Percentiles rank a stretch among this genome's conserved stretches.
phyloP scores from a whole-genome alignment of 2,329 filamentous ascomycete species.

The Grosmannia clavigera region DNA sequence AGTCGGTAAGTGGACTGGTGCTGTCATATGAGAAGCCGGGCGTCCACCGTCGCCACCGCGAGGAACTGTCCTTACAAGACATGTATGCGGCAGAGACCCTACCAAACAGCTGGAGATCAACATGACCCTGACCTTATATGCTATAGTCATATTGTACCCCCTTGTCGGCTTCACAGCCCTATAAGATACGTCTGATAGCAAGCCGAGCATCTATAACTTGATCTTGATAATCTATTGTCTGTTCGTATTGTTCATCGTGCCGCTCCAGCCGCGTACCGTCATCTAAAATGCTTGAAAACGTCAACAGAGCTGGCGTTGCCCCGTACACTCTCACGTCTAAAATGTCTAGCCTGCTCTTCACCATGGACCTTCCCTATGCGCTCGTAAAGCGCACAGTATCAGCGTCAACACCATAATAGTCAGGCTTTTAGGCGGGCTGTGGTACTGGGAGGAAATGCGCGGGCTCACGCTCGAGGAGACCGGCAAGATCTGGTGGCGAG shows the following conservation, averaged over 20 bases:
- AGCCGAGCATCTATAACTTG: neutral
- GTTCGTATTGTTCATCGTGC: neutral
- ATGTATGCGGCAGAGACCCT: neutral
- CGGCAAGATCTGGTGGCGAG: too few species aligned
- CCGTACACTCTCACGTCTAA: too few species aligned
- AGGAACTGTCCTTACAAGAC: too few species aligned
- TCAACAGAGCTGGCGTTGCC: too few species aligned
- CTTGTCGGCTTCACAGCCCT: conserved; percentile 2
- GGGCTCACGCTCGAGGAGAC: too few species aligned
- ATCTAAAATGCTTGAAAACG: neutral
- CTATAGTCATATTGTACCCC: conserved; percentile 1
- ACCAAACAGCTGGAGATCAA: conserved; percentile 7
- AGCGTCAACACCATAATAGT: too few species aligned
- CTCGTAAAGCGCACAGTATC: too few species aligned
- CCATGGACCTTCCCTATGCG: too few species aligned
- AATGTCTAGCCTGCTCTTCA: too few species aligned
- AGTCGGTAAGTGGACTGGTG: too few species aligned
- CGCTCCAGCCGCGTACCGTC: neutral
- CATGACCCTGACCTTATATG: conserved; percentile 5
- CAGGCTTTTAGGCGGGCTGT: too few species aligned
- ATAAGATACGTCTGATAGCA: neutral
- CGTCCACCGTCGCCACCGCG: neutral
- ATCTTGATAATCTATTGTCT: neutral
- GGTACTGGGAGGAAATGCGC: too few species aligned
- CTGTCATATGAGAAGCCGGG: neutral